Evolutionary conservation across 768 basidiomycete species (phyloP).

Genomic region (Termitomyces sp.): DNA sequence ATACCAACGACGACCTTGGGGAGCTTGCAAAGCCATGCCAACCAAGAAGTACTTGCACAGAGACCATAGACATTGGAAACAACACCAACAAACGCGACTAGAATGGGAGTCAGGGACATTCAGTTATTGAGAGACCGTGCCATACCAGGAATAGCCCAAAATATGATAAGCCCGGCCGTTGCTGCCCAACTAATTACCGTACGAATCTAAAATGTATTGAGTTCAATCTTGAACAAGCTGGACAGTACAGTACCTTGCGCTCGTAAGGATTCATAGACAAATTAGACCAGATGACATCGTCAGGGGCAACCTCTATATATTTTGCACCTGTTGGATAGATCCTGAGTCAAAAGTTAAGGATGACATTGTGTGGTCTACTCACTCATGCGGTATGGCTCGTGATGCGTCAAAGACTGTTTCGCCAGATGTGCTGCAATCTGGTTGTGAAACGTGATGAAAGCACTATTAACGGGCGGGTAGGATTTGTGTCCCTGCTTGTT

Average conservation of each 20-base stretch:
- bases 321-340: slow-evolving; percentile 33
- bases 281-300: slow-evolving; percentile 91
- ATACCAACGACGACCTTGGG: slow-evolving; percentile 69
- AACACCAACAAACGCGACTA: slow-evolving; percentile 78
- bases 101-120: background rate
- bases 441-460: slow-evolving; percentile 87
- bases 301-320: slow-evolving; percentile 78
- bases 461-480: slow-evolving; percentile 62
- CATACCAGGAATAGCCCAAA: slow-evolving; percentile 83
- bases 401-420: slow-evolving; percentile 66
- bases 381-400: slow-evolving; percentile 81
- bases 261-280: slow-evolving; percentile 89
- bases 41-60: slow-evolving; percentile 59
- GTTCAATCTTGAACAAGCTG: background rate
- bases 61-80: slow-evolving; percentile 78
- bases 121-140: slow-evolving; percentile 14
- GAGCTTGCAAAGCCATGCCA: slow-evolving; percentile 79
- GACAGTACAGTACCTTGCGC: slow-evolving; percentile 38
- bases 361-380: slow-evolving; percentile 9
- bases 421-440: slow-evolving; percentile 94
- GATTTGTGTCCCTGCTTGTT: slow-evolving; percentile 14
- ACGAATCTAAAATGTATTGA: slow-evolving; percentile 32
- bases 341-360: background rate
- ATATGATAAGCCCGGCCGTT: slow-evolving; percentile 76
- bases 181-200: slow-evolving; percentile 61